Evolutionary conservation across 2,329 filamentous ascomycete genomes (phyloP), one percentile per base, ranked within the genome.

Genomic region (Aspergillus vadensis): DNA sequence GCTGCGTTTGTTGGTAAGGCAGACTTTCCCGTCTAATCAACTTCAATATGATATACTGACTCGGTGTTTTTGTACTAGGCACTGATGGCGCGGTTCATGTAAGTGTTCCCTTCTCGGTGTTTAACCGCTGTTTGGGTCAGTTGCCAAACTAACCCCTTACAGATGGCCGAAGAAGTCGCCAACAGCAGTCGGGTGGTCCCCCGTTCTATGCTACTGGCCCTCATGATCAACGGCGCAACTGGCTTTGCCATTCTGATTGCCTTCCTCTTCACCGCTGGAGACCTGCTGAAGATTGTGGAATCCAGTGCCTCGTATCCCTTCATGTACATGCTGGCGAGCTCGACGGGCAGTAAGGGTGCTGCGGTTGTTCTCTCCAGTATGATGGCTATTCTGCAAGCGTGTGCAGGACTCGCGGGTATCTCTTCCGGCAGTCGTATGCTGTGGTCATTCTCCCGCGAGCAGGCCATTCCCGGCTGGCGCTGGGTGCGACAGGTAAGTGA

Each of bases 101-200:
- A 53, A 60, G 69, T 63, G 10, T 3, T 10, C 2, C 9, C 10
- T n/a, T 41, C 38, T 30, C 38, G 14, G 38, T n/a, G 38, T n/a
- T 41, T 17, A 17, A 2, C 17, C 32, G 32, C 32, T 36, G 32
- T 36, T 5, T 12, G 32, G 15, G 12, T 36, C 32, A 36, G 32
- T 12, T 12, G 12, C 39, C n/a, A 17, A 43, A 7, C n/a, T 19
- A 43, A 43, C 39, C 12, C 39, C 17, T 17, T 43, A 19, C 17
- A 27, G 65, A 76, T 76, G 74, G 70, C 76, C 5, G 77, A 79
- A 67, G 77, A 80, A 63, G 71, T 77, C 19, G 65, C 68, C 51
- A 74, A 79, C 48, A 74, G 76, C 2, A 68, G 71, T 4, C 61
- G 69, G 8, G 69, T 73, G 19, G 72, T 79, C 6, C 76, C 77